Base-by-base conservation (phyloP, 768 basidiomycete genomes). In the Amyloporia xantha region DNA sequence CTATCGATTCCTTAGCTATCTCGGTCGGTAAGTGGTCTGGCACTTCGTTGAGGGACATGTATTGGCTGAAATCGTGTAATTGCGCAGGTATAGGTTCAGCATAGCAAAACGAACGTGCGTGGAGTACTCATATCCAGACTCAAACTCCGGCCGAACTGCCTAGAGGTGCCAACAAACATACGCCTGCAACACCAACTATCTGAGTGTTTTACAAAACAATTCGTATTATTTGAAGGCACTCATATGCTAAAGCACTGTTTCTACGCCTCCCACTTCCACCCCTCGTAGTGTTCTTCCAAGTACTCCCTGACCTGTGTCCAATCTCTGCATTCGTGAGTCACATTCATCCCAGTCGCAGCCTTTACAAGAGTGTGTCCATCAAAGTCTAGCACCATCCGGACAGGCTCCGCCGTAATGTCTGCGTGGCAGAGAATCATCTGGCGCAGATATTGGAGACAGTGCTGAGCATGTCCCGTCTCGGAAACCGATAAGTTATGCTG, bases 361-460 rank as follows among this genome's bases (percentile, higher is more conserved):
- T 7, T 20, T n/a, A n/a, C n/a, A n/a, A n/a, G n/a, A n/a, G n/a
- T n/a, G n/a, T n/a, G n/a, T 44, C 42, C 42, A 44, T 30, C 42
- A 23, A n/a, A n/a, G n/a, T n/a, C n/a, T n/a, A n/a, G n/a, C n/a
- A 30, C 15, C n/a, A 24, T 19, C 19, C n/a, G 10, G 19, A 30
- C 51, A 3, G 55, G 51, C 37, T 58, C 56, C 5, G 53, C 36
- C 6, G 51, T 53, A 21, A 45, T 36, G 40, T 56, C 55, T 9
- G 56, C 41, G 11, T 17, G 33, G 36, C 56, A 58, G 33, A 58
- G 39, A 21, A 56, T 39, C 27, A 27, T 39, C 21, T 53, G 48
- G 3, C 56, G 41, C 13, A 58, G 40, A 43, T 58, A 58, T 38
- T 49, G 38, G 15, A 56, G 33, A 42, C 56, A 58, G 39, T 58